phyloP scores from a whole-genome alignment of 768 basidiomycete species.

The Cantharellus cinnabarinus region DNA sequence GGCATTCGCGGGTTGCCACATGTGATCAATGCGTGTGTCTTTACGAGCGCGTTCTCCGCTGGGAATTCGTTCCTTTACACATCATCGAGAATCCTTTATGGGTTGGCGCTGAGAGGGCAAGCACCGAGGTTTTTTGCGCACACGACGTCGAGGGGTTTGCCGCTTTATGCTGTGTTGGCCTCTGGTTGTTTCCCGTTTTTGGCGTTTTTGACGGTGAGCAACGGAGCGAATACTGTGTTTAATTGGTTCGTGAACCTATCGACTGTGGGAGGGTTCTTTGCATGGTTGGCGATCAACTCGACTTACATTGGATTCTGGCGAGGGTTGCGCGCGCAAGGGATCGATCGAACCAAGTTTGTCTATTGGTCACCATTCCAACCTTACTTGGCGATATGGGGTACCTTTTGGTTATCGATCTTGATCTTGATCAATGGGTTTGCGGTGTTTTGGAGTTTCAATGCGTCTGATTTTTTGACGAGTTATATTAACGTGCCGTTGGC shows the following conservation, averaged over 20 bases:
- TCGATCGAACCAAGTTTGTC: slow-evolving; percentile 27
- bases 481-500: slow-evolving; percentile 31
- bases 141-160: slow-evolving; percentile 32
- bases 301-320: slow-evolving; percentile 46
- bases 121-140: slow-evolving; percentile 28
- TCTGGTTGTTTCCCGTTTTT: slow-evolving; percentile 25
- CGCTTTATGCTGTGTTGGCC: slow-evolving; percentile 19
- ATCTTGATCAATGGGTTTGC: slow-evolving; percentile 34
- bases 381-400: slow-evolving; percentile 47
- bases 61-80: slow-evolving; percentile 9
- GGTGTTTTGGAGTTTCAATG: slow-evolving; percentile 45
- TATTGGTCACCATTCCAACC: slow-evolving; percentile 25
- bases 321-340: slow-evolving; percentile 16
- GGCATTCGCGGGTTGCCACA: slow-evolving; percentile 45
- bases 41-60: slow-evolving; percentile 21
- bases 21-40: slow-evolving; percentile 51
- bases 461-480: slow-evolving; percentile 10
- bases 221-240: slow-evolving; percentile 37
- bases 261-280: slow-evolving; percentile 46
- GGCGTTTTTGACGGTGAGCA: slow-evolving; percentile 40
- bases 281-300: slow-evolving; percentile 53
- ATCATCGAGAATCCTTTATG: slow-evolving; percentile 17
- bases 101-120: slow-evolving; percentile 19
- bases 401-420: slow-evolving; percentile 29
- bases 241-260: slow-evolving; percentile 22